phyloP scores from a whole-genome alignment of 192 early-diverging fungal species.

The Glomus cerebriforme region DNA sequence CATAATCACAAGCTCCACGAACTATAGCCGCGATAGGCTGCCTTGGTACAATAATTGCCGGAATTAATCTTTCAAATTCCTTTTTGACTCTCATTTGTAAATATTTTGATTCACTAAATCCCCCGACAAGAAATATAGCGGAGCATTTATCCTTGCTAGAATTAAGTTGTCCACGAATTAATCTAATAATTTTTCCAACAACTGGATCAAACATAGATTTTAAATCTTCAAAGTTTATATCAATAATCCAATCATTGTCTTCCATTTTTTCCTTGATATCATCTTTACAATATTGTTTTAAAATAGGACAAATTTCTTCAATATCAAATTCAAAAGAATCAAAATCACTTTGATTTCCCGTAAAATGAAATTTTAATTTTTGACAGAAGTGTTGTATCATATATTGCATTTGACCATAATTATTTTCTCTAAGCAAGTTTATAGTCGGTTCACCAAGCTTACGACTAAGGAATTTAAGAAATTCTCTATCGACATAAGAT shows the following conservation, averaged over 20 bases:
- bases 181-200: constrained; percentile 37
- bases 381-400: not conserved
- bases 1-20: not conserved
- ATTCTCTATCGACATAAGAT: constrained; percentile 46
- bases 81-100: constrained; percentile 40
- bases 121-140: constrained; percentile 56
- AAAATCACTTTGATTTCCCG: not conserved
- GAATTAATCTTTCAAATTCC: constrained; percentile 35
- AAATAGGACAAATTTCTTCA: constrained; percentile 5
- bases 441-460: not conserved
- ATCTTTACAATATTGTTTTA: not conserved
- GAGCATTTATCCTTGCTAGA: constrained; percentile 36
- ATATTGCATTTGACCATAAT: constrained; percentile 25
- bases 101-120: constrained; percentile 53
- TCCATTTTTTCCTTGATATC: not conserved
- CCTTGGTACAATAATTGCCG: constrained; percentile 42
- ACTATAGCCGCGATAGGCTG: constrained; percentile 41
- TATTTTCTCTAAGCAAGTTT: not conserved
- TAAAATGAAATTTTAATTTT: not conserved
- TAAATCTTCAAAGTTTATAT: not conserved
- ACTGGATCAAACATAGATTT: constrained; percentile 55
- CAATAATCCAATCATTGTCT: constrained; percentile 9
- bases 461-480: not conserved
- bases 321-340: not conserved
- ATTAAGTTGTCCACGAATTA: constrained; percentile 48